Base-by-base conservation (phyloP, 495 filamentous ascomycete species). In the Penicillium cataractarum region DNA sequence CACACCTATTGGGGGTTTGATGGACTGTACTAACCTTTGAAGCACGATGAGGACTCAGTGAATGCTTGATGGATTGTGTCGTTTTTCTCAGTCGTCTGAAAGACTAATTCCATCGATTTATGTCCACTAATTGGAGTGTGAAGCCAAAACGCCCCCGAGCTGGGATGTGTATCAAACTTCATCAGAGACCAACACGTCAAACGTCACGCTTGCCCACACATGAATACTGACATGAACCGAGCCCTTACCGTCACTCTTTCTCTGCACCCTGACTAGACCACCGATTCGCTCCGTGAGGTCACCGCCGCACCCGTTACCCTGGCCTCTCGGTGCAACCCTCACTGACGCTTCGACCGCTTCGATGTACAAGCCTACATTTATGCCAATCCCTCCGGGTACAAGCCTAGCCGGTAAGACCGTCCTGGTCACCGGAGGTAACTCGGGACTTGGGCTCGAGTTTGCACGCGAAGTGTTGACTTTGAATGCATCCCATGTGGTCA, bases 351-450 rank as follows among this genome's bases (percentile, higher is more conserved):
- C 49, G 26, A 0, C 49, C 31, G 32, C 32, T 32, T 33, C 52
- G 15, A 55, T 55, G 52, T 24, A 8, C 52, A 33, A 55, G n/a
- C 29, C 32, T 22, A 7, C 17, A 12, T 37, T 55, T 10, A 29
- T 32, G 21, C 21, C 32, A 9, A 35, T 37, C 19, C 52, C 27
- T 6, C 32, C 29, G 19, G 42, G 32, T 32, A 55, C 31, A 1
- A 55, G 52, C 52, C 52, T 37, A 12, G 32, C 52, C 12, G 52
- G 52, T 5, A 32, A 37, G 51, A 85, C 81, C 1, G 70, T 83
- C 22, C 70, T 87, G 42, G 65, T 87, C 33, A 89, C 83, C 0
- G 84, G 85, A 24, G 75, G 75, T 19, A 85, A 84, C 56, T 73
- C 67, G 4, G 85, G 86, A 21, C 63, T 87, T 12, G 1, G 84